Percentiles rank a stretch among this genome's conserved stretches.
These are phyloP conservation scores for Carex arenaria DNA, from an alignment of 202 grass and related monocot genomes.

Conservation along the genomic window DNA sequence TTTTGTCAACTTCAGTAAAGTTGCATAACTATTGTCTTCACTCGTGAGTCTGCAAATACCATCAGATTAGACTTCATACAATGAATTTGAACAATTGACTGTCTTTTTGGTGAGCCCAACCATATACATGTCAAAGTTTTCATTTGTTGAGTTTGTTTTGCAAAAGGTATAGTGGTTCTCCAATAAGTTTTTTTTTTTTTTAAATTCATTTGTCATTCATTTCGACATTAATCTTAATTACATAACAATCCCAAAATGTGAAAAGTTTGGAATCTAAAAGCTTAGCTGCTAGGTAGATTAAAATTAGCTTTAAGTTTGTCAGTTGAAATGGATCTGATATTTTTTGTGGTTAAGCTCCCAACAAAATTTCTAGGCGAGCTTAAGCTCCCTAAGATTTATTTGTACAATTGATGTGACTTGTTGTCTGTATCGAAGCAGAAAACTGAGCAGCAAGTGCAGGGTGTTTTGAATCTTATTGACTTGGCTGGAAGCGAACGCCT, in stretches of 20 bases:
- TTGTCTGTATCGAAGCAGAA: constrained; percentile 30
- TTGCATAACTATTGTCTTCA: not conserved
- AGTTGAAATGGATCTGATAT: not conserved
- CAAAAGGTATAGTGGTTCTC: not conserved
- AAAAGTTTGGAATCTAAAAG: not conserved
- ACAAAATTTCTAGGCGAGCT: not conserved
- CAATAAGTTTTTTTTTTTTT: not conserved
- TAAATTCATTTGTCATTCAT: not conserved
- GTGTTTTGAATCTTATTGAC: constrained; percentile 86
- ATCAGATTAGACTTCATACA: not conserved
- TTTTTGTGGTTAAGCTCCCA: not conserved
- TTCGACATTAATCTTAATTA: not conserved
- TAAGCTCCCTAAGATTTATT: not conserved
- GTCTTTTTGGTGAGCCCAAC: not conserved
- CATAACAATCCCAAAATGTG: not conserved
- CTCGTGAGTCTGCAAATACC: not conserved
- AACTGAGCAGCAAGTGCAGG: constrained; percentile 81
- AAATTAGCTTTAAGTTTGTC: not conserved
- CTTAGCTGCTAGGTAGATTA: not conserved
- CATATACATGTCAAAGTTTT: not conserved
- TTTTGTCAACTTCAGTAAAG: not conserved
- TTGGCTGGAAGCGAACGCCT: constrained; percentile 92
- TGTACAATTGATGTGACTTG: not conserved
- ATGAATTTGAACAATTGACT: not conserved
- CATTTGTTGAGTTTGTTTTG: not conserved